Evolutionary conservation across 2,329 filamentous ascomycete species (phyloP).

Genomic region (Talaromyces sp.): DNA sequence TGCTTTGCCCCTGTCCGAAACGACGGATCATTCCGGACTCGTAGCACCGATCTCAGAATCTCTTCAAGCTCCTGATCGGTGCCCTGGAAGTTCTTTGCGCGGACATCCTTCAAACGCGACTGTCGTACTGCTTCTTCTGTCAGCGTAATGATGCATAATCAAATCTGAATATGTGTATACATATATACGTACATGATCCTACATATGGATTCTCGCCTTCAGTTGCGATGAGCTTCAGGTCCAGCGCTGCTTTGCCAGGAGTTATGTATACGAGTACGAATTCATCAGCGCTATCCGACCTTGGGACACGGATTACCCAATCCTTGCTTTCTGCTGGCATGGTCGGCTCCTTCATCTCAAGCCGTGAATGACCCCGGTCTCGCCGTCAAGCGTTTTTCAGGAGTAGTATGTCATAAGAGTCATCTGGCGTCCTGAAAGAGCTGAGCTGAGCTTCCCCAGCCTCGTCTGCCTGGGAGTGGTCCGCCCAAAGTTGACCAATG

Average conservation of each 20-base stretch:
- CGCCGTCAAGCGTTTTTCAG: neutral
- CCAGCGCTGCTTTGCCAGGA: slow-evolving; percentile 41
- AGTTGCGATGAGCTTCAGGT: slow-evolving; percentile 55
- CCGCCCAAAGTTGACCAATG: slow-evolving; percentile 7
- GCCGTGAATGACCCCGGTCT: neutral
- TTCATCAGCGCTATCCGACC: slow-evolving; percentile 40
- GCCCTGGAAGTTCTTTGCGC: slow-evolving; percentile 43
- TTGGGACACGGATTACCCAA: slow-evolving; percentile 49
- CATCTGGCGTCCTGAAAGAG: neutral
- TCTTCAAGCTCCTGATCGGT: slow-evolving; percentile 41
- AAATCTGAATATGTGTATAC: slow-evolving; percentile 3
- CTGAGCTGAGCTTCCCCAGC: slow-evolving; percentile 11
- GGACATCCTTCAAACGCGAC: slow-evolving; percentile 35
- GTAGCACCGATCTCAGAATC: slow-evolving; percentile 36
- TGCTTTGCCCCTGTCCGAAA: slow-evolving; percentile 13
- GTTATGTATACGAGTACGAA: slow-evolving; percentile 52
- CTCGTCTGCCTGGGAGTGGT: slow-evolving; percentile 13
- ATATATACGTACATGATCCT: slow-evolving; percentile 38
- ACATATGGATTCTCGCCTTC: slow-evolving; percentile 56
- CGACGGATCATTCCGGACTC: slow-evolving; percentile 22
- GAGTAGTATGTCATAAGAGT: neutral
- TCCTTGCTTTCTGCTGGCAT: slow-evolving; percentile 20
- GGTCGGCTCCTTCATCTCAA: neutral
- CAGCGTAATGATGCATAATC: neutral
- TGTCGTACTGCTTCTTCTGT: slow-evolving; percentile 34